These are phyloP conservation scores for Carallia pectinifolia DNA, from an alignment of 345 rosid genomes.

Conservation along the genomic window DNA sequence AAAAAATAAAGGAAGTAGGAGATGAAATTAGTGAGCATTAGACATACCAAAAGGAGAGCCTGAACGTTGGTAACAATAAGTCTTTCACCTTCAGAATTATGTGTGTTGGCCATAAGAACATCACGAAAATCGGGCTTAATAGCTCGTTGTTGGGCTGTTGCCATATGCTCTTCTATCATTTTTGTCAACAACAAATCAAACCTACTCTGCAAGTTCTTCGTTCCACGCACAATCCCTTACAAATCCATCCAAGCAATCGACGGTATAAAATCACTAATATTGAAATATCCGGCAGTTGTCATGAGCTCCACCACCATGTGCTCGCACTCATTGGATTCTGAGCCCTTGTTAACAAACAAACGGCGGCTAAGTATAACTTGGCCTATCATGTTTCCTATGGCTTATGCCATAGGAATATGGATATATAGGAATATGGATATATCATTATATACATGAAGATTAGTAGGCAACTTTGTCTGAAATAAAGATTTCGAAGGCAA, in stretches of 20 bases:
- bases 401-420: conserved; percentile 14
- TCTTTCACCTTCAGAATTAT: conserved; percentile 25
- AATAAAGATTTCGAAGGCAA: too few relatives aligned
- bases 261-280: conserved; percentile 58
- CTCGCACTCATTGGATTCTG: conserved; percentile 47
- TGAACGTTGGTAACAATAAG: conserved; percentile 45
- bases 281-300: conserved; percentile 49
- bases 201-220: conserved; percentile 48
- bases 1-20: too few relatives aligned
- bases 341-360: conserved; percentile 43
- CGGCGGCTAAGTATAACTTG: conserved; percentile 47
- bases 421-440: too few relatives aligned
- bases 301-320: conserved; percentile 66
- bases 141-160: conserved; percentile 29
- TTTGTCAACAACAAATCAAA: conserved; percentile 45
- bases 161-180: conserved; percentile 50
- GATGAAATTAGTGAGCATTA: not conserved
- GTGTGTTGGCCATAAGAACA: conserved; percentile 32
- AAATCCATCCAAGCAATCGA: conserved; percentile 62
- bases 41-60: conserved; percentile 51
- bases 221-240: conserved; percentile 53
- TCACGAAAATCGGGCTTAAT: conserved; percentile 61
- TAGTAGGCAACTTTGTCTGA: too few relatives aligned
- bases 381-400: conserved; percentile 58
- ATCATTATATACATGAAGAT: too few relatives aligned